phyloP scores from a whole-genome alignment of 2,329 filamentous ascomycete genomes.

The Verticillium nubilum region DNA sequence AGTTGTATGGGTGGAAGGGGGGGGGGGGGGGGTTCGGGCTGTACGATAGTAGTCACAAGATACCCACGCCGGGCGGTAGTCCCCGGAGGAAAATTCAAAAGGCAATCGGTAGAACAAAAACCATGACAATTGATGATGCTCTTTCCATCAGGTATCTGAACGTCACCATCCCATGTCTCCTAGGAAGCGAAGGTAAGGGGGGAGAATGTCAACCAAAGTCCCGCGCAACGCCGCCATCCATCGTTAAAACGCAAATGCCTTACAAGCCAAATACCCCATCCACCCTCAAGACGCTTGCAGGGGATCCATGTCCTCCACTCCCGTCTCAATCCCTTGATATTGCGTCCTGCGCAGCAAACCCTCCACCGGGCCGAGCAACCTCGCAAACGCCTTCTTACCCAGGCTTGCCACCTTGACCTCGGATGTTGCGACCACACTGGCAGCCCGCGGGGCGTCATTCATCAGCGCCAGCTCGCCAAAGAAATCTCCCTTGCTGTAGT shows the following conservation, averaged over 20 bases:
- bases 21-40: slow-evolving; percentile 22
- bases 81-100: neutral
- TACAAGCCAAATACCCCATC: slow-evolving; percentile 1
- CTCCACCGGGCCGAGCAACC: slow-evolving; percentile 86
- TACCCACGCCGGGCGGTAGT: neutral
- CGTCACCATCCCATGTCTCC: slow-evolving; percentile 27
- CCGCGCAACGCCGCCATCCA: slow-evolving; percentile 15
- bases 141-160: slow-evolving; percentile 23
- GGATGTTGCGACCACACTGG: slow-evolving; percentile 75
- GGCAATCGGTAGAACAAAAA: neutral
- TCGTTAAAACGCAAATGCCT: slow-evolving; percentile 6
- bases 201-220: slow-evolving; percentile 7
- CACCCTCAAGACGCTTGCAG: slow-evolving; percentile 32
- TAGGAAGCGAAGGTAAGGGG: slow-evolving; percentile 26
- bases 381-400: slow-evolving; percentile 91
- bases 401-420: slow-evolving; percentile 91
- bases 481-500: slow-evolving; percentile 88
- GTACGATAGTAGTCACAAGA: slow-evolving; percentile 15
- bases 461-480: slow-evolving; percentile 93
- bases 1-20: too few relatives aligned
- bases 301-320: slow-evolving; percentile 64
- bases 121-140: slow-evolving; percentile 4
- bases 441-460: slow-evolving; percentile 89
- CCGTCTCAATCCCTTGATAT: slow-evolving; percentile 54
- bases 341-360: slow-evolving; percentile 83